Conservation (phyloP, 495 filamentous ascomycete species). For the Aspergillus mulundensis region DNA sequence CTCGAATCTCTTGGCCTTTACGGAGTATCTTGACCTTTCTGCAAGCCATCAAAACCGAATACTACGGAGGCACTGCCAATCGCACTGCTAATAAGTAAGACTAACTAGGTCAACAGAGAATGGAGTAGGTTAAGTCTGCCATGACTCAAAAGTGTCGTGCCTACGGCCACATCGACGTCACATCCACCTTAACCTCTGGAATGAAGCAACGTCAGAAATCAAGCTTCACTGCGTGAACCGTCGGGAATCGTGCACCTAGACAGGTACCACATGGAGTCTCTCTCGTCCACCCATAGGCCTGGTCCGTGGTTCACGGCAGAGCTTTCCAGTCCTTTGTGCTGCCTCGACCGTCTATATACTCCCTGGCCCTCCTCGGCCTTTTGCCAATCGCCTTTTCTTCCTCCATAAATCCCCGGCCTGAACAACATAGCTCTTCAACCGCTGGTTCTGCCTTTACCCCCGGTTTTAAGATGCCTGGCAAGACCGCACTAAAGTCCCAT, state of each 20-base stretch:
- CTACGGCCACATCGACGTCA: constrained; percentile 6
- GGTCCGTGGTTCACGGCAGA: background rate
- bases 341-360: background rate
- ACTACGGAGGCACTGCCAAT: background rate
- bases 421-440: background rate
- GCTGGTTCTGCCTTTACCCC: background rate
- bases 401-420: background rate
- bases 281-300: background rate
- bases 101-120: background rate
- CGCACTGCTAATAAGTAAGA: background rate
- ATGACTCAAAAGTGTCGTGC: too few relatives aligned
- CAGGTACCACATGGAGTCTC: background rate
- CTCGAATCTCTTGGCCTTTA: background rate
- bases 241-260: background rate
- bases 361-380: background rate
- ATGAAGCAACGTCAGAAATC: constrained; percentile 12
- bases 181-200: constrained; percentile 7
- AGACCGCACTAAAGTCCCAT: constrained; percentile 34
- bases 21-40: background rate
- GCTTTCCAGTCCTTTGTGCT: background rate
- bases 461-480: constrained; percentile 32
- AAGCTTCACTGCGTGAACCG: background rate
- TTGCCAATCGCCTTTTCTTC: background rate
- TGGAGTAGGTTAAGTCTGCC: background rate
- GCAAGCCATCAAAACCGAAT: background rate